These are phyloP conservation scores for Oryza longistaminata DNA, from an alignment of 176 grass and related monocot species.

Conservation along the genomic window DNA sequence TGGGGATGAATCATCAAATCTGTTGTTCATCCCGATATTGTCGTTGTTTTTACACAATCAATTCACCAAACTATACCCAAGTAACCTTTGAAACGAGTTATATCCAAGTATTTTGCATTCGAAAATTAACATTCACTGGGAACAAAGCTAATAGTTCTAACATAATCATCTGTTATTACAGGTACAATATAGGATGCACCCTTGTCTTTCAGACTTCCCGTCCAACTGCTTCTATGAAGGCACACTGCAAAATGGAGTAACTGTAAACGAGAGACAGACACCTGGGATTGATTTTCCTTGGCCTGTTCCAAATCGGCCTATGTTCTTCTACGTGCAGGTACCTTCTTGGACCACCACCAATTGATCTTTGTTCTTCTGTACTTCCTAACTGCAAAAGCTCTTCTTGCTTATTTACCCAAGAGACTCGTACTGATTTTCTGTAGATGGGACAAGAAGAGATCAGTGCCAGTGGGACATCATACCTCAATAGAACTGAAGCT, in stretches of 20 bases:
- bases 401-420: neutral
- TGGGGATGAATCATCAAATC: neutral
- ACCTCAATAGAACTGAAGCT: constrained; percentile 98
- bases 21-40: neutral
- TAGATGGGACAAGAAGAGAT: constrained; percentile 99
- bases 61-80: neutral
- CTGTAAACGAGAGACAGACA: constrained; percentile 89
- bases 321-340: constrained; percentile 99
- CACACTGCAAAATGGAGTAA: constrained; percentile 98
- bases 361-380: neutral
- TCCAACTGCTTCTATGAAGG: constrained; percentile 99
- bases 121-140: neutral
- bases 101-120: neutral
- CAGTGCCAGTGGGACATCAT: constrained; percentile 97
- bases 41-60: neutral
- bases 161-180: constrained; percentile 36
- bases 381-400: constrained; percentile 1
- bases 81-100: neutral
- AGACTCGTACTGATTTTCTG: constrained; percentile 39
- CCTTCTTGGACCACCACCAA: neutral
- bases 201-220: constrained; percentile 94
- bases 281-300: constrained; percentile 98
- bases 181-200: constrained; percentile 99
- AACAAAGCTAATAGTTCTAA: constrained; percentile 3
- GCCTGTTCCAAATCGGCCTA: constrained; percentile 95